Evolutionary conservation across 108 stramenopile genomes (phyloP).

Genomic region (Cyclostephanos invisitatus): DNA sequence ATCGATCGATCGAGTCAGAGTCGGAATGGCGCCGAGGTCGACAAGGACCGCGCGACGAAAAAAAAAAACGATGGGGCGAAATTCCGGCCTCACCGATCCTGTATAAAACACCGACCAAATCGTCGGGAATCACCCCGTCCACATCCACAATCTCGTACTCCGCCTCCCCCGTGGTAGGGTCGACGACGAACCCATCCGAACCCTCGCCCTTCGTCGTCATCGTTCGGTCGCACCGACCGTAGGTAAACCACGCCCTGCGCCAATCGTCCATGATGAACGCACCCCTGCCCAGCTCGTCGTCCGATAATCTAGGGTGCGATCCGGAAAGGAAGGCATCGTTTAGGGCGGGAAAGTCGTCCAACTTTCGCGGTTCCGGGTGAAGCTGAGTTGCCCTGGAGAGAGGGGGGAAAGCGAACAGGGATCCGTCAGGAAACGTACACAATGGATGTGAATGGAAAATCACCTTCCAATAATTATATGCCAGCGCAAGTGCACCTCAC

Average conservation of each 20-base stretch:
- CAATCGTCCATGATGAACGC: constrained; percentile 51
- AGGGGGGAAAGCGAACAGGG: not conserved
- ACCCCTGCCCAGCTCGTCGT: constrained; percentile 50
- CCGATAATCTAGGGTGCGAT: constrained; percentile 48
- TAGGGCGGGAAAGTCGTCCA: constrained; percentile 8
- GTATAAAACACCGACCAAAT: constrained; percentile 58
- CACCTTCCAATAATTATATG: too few relatives aligned
- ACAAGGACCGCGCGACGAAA: too few relatives aligned
- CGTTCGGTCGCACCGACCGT: constrained; percentile 21
- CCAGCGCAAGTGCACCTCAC: too few relatives aligned
- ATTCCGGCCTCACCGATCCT: constrained; percentile 46
- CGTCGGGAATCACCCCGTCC: constrained; percentile 52
- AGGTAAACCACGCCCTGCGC: constrained; percentile 59
- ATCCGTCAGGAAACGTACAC: too few relatives aligned
- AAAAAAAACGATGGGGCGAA: too few relatives aligned
- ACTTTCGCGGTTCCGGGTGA: constrained; percentile 1
- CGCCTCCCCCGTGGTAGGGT: constrained; percentile 51
- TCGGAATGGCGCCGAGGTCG: too few relatives aligned
- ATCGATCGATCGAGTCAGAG: too few relatives aligned
- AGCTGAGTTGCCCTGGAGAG: constrained; percentile 1
- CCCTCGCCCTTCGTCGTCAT: constrained; percentile 4
- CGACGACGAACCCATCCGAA: constrained; percentile 28
- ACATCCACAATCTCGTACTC: constrained; percentile 55
- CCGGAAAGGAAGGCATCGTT: constrained; percentile 9
- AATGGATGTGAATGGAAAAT: too few relatives aligned